A percentile compares a stretch with the other conserved stretches of the same genome.
These are phyloP conservation scores for Mallotus nudiflorus DNA, from an alignment of 345 rosid genomes.

Conservation along the genomic window DNA sequence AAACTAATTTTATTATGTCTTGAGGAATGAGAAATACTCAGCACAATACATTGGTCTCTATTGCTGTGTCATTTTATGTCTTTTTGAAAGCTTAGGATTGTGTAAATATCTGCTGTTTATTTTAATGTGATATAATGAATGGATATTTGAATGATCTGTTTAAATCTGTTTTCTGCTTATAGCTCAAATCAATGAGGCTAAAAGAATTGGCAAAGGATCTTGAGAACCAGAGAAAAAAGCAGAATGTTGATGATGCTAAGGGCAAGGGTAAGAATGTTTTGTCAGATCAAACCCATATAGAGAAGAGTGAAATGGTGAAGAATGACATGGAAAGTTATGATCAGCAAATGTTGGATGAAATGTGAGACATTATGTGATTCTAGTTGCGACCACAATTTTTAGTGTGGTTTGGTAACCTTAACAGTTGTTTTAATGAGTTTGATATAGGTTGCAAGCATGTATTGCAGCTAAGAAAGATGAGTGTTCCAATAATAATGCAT, in stretches of 20 bases:
- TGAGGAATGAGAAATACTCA: background rate
- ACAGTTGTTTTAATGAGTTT: constrained; percentile 22
- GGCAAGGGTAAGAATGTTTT: constrained; percentile 54
- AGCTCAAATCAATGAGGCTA: constrained; percentile 75
- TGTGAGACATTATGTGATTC: constrained; percentile 45
- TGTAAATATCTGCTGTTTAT: no score
- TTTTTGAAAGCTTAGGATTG: no score
- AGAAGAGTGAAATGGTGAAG: constrained; percentile 23
- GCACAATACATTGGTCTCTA: background rate
- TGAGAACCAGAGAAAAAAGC: constrained; percentile 57
- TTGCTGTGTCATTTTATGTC: background rate
- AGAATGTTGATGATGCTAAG: constrained; percentile 36
- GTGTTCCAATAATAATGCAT: constrained; percentile 29
- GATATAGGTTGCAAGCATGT: constrained; percentile 65
- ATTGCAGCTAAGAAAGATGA: constrained; percentile 55
- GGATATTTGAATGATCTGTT: background rate
- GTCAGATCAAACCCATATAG: constrained; percentile 20
- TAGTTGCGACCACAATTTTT: constrained; percentile 15
- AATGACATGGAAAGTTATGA: constrained; percentile 18
- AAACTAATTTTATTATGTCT: background rate
- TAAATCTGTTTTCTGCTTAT: constrained; percentile 14
- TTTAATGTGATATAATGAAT: background rate
- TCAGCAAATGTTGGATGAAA: constrained; percentile 59
- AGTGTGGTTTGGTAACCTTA: background rate
- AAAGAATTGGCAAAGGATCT: constrained; percentile 77